Evolutionary conservation across 2,329 filamentous ascomycete genomes (phyloP), one percentile per base, ranked within the genome.

Genomic region (Apiospora hydei): DNA sequence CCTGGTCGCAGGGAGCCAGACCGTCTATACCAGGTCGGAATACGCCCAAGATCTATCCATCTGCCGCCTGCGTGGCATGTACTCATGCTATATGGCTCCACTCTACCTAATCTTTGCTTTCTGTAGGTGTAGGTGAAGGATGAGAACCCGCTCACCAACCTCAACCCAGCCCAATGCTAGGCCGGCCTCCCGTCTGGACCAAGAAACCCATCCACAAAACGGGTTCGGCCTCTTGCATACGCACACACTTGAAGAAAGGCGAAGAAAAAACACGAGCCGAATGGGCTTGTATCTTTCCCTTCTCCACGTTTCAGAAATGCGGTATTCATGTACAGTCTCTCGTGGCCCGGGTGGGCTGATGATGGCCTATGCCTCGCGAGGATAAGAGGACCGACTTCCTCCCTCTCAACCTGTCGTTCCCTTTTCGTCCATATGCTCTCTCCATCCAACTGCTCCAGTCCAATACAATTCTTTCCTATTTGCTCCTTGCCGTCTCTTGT

Each of bases 261-360:
- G 34, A 61, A 34, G 30, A 57, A 3, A 57, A 34, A 34, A 21
- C 16, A 21, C 57, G 57, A 64, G 57, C 34, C 57, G 34, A 41
- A 41, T 64, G 57, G 57, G 57, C 57, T 64, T 64, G 57, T 41
- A 64, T 10, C 57, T 64, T 72, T 76, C 75, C 26, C 70, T 75
- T 77, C 75, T 74, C 77, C 78, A 81, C 78, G 79, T 80, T 80
- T 80, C 79, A 81, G 79, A 78, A 78, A 77, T 46, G 66, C 72
- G 57, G 69, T 67, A 71, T 71, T 24, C n/a, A 70, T 71, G 64
- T 67, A 67, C 64, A 67, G 24, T 67, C 64, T 43, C 38, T 57
- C 67, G 69, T 74, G 73, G 73, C 71, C 74, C 74, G 70, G 74
- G 73, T 71, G 73, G 75, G 77, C 74, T 80, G 76, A 79, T 79